phyloP scores from a whole-genome alignment of 192 early-diverging fungal species.

The Backusella mclennaniae region DNA sequence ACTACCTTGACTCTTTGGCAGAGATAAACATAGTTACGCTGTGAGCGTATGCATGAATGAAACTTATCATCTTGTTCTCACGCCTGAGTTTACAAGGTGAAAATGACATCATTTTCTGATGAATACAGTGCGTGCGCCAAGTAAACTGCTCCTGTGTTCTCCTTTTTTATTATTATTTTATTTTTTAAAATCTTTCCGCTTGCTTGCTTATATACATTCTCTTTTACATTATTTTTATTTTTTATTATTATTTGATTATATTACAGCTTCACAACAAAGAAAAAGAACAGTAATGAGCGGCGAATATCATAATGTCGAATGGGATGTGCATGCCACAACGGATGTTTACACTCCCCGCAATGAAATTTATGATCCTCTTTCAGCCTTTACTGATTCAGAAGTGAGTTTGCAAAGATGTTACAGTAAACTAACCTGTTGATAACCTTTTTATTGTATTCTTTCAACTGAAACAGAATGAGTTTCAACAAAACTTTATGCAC shows the following conservation, averaged over 20 bases:
- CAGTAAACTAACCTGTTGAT: too few species aligned
- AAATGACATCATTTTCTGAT: background rate
- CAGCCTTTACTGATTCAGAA: slow-evolving; percentile 7
- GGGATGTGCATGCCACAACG: slow-evolving; percentile 27
- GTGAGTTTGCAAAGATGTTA: background rate
- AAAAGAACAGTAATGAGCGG: slow-evolving; percentile 13
- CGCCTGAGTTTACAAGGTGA: background rate
- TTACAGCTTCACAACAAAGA: background rate
- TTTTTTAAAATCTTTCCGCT: background rate
- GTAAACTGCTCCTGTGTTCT: background rate
- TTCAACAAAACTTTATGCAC: background rate
- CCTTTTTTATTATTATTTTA: background rate
- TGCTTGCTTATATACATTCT: background rate
- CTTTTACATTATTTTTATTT: background rate
- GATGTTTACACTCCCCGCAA: slow-evolving; percentile 16
- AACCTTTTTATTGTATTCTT: too few species aligned
- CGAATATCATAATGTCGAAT: slow-evolving; percentile 23
- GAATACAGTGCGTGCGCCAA: background rate
- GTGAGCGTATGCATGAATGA: too few species aligned
- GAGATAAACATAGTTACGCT: too few species aligned
- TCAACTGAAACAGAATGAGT: background rate
- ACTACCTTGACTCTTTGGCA: background rate
- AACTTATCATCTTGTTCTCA: too few species aligned
- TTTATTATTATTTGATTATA: background rate
- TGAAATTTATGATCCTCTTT: slow-evolving; percentile 18